Evolutionary conservation across 768 basidiomycete genomes (phyloP).

Genomic region (Lactarius hatsudake): DNA sequence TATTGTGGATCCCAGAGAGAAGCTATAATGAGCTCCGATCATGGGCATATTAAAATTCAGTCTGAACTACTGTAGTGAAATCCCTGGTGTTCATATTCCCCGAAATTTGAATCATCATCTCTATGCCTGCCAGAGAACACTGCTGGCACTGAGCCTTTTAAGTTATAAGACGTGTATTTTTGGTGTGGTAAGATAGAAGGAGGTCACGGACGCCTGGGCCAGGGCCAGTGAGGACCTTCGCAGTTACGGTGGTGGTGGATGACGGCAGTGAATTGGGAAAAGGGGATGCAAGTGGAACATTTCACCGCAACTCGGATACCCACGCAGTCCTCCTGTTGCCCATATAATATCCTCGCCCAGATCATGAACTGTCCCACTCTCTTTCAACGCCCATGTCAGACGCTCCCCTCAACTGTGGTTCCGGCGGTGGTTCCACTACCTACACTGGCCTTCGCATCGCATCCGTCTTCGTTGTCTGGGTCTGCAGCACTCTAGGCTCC

Average conservation of each 20-base stretch:
- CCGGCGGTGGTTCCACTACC: constrained; percentile 50
- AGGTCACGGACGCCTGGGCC: neutral
- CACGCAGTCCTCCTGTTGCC: neutral
- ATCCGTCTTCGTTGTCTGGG: constrained; percentile 71
- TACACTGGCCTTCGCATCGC: constrained; percentile 59
- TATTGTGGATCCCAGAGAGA: neutral
- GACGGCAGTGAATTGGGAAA: neutral
- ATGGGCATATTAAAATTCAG: neutral
- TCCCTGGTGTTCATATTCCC: no score
- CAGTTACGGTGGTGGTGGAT: neutral
- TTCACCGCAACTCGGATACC: neutral
- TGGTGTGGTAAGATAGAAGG: neutral
- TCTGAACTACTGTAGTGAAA: no score
- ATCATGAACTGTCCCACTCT: neutral
- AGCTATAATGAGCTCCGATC: neutral
- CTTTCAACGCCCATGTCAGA: neutral
- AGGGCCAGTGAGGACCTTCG: constrained; percentile 10
- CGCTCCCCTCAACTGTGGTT: constrained; percentile 41
- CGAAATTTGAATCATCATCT: neutral
- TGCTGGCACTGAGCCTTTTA: neutral
- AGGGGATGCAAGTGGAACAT: neutral
- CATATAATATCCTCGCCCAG: neutral
- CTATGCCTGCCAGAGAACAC: neutral
- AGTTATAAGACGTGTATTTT: neutral
- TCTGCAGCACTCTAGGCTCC: constrained; percentile 56